These are phyloP conservation scores for Emergomyces africanus DNA, from an alignment of 2,329 filamentous ascomycete species.

Conservation along the genomic window DNA sequence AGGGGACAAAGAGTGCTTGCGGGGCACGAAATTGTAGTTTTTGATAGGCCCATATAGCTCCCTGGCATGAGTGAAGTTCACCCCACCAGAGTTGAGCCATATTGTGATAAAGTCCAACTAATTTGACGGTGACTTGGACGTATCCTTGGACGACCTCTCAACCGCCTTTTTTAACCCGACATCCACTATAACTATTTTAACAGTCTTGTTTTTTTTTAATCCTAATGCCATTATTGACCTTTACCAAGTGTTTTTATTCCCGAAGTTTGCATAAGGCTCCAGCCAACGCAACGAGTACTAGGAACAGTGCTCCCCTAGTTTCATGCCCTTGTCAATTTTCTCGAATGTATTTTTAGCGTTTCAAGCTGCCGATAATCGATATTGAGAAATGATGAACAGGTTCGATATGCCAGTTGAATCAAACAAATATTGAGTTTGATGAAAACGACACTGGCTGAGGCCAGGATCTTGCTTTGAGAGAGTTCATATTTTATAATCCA, in stretches of 20 bases:
- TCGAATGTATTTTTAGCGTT: neutral
- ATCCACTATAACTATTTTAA: too few species aligned
- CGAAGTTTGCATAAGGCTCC: neutral
- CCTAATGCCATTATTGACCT: neutral
- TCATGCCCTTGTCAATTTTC: neutral
- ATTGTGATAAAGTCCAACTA: too few species aligned
- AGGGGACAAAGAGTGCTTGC: neutral
- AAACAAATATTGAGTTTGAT: neutral
- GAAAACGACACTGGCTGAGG: neutral
- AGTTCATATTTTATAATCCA: neutral
- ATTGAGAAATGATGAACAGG: neutral
- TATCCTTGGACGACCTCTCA: too few species aligned
- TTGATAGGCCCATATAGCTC: neutral
- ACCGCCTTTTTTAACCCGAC: too few species aligned
- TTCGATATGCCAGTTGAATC: neutral
- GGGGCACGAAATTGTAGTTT: neutral
- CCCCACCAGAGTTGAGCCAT: too few species aligned
- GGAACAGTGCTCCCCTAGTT: neutral
- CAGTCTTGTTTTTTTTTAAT: neutral
- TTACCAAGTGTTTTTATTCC: neutral
- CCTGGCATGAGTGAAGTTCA: neutral
- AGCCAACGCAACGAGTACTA: neutral
- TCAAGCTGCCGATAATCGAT: neutral
- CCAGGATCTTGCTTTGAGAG: neutral
- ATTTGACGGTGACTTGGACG: too few species aligned